Evolutionary conservation across 1,284 basidiomycete genomes (phyloP).

Genomic region (Trametes sp.): DNA sequence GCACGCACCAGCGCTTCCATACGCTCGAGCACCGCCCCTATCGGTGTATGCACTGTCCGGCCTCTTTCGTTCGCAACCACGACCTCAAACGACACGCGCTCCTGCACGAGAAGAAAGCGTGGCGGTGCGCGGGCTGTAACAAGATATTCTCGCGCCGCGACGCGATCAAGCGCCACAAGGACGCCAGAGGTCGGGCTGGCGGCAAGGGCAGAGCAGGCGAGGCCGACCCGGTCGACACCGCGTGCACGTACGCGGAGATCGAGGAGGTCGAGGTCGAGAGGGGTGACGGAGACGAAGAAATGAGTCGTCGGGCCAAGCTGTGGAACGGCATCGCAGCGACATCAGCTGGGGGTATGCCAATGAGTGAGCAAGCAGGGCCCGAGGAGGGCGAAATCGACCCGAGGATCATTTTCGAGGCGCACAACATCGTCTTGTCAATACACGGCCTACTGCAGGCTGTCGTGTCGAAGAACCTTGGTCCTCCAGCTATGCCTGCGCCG

Average conservation of each 20-base stretch:
- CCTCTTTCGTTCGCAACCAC: constrained; percentile 77
- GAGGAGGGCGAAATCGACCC: constrained; percentile 74
- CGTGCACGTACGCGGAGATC: constrained; percentile 62
- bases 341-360: constrained; percentile 30
- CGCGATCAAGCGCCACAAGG: constrained; percentile 78
- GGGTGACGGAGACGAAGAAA: constrained; percentile 61
- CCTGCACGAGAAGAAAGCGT: constrained; percentile 72
- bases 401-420: constrained; percentile 57
- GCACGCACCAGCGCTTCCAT: constrained; percentile 71
- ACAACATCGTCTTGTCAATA: constrained; percentile 60
- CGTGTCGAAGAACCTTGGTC: constrained; percentile 63
- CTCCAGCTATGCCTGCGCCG: constrained; percentile 45
- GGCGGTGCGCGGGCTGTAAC: constrained; percentile 72
- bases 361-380: constrained; percentile 31
- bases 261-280: constrained; percentile 66
- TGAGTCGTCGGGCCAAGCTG: constrained; percentile 60
- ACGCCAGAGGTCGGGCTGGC: constrained; percentile 52
- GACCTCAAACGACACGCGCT: constrained; percentile 77
- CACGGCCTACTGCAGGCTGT: constrained; percentile 65
- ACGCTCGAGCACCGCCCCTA: constrained; percentile 65
- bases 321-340: constrained; percentile 64
- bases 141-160: constrained; percentile 78
- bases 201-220: constrained; percentile 41
- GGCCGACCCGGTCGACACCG: constrained; percentile 48
- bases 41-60: constrained; percentile 67